A percentile compares a stretch with the other conserved stretches of the same genome.
Conservation (phyloP, 23 red algal species). For the Gracilaria caudata region DNA sequence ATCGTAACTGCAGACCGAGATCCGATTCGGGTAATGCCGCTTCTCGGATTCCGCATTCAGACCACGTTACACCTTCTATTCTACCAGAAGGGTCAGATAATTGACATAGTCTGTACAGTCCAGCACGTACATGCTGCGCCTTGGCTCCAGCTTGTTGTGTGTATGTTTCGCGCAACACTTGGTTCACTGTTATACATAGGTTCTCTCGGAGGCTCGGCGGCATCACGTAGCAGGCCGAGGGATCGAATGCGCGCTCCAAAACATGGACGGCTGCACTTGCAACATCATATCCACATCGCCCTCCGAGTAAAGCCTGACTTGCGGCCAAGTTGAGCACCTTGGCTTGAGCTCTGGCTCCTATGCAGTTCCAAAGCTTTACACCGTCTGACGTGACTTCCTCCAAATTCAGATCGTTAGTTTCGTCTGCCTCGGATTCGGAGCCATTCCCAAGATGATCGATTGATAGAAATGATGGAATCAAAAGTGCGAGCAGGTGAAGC, state of each 20-base stretch:
- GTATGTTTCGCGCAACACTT: not conserved
- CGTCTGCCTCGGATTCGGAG: not conserved
- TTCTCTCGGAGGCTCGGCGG: constrained; percentile 12
- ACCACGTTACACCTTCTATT: constrained; percentile 22
- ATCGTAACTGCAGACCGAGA: constrained; percentile 9
- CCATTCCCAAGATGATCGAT: not conserved
- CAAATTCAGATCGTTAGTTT: not conserved
- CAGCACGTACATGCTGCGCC: not conserved
- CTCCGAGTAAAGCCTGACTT: constrained; percentile 14
- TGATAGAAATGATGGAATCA: constrained; percentile 31
- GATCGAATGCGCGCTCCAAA: constrained; percentile 46
- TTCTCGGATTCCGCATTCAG: constrained; percentile 29
- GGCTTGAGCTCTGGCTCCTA: constrained; percentile 22
- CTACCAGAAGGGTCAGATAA: not conserved
- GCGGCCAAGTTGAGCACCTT: constrained; percentile 28
- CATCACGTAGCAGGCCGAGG: constrained; percentile 2
- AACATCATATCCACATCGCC: constrained; percentile 28
- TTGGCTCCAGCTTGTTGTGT: not conserved
- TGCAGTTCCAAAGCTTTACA: constrained; percentile 40
- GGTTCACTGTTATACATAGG: not conserved
- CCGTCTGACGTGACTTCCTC: not conserved
- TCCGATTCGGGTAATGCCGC: constrained; percentile 2
- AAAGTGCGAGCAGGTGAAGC: constrained; percentile 43
- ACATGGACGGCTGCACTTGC: constrained; percentile 26
- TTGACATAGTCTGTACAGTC: constrained; percentile 20